Conservation (phyloP, 2,329 filamentous ascomycete genomes). For the Neurospora sp. region DNA sequence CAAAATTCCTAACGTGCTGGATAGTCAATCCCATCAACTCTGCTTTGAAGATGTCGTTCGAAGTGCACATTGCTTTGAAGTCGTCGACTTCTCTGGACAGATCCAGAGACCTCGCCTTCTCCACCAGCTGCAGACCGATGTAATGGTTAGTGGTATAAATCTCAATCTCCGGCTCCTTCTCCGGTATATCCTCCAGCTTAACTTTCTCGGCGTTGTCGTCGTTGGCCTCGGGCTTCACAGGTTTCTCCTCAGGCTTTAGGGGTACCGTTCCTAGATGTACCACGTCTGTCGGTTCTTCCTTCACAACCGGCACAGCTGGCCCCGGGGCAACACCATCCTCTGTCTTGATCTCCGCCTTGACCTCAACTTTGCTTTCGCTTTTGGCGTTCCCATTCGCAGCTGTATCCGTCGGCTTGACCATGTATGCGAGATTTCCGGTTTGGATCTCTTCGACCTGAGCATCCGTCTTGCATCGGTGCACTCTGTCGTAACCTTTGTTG, state of each 20-base stretch:
- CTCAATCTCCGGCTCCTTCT: constrained; percentile 22
- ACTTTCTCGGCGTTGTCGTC: constrained; percentile 5
- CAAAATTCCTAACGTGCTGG: constrained; percentile 68
- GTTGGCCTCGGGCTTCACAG: constrained; percentile 7
- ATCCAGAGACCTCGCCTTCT: constrained; percentile 63
- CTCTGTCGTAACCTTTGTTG: constrained; percentile 82
- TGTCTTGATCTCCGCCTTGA: constrained; percentile 23
- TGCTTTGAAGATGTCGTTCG: constrained; percentile 64
- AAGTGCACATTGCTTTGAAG: constrained; percentile 74
- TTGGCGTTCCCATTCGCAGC: constrained; percentile 34
- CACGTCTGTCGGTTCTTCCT: constrained; percentile 14
- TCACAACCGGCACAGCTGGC: constrained; percentile 4
- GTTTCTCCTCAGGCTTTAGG: neutral
- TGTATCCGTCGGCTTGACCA: constrained; percentile 27
- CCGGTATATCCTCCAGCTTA: constrained; percentile 18
- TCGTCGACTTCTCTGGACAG: constrained; percentile 73
- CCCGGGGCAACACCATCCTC: constrained; percentile 3
- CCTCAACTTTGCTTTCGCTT: constrained; percentile 32
- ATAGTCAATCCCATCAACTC: constrained; percentile 72
- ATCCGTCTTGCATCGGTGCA: constrained; percentile 56
- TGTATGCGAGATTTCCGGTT: constrained; percentile 39
- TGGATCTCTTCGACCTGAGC: constrained; percentile 42
- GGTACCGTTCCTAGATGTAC: constrained; percentile 8
- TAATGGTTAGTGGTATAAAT: constrained; percentile 91
- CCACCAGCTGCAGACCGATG: constrained; percentile 72